These are phyloP conservation scores for Wallacemonas sp. DNA, from an alignment of 208 protist species.

Conservation along the genomic window DNA sequence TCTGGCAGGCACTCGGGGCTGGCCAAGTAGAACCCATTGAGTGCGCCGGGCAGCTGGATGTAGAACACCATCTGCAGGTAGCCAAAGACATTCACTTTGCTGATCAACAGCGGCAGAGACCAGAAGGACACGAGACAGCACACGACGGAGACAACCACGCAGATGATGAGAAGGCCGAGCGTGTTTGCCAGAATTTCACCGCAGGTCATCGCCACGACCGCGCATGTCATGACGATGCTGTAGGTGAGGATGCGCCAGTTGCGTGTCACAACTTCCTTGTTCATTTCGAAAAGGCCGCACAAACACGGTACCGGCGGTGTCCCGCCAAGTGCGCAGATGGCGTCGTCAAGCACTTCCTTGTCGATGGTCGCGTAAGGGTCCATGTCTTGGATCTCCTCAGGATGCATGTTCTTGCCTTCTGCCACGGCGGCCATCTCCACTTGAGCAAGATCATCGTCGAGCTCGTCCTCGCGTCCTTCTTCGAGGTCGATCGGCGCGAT, in stretches of 20 bases:
- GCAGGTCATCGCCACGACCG: conserved; percentile 39
- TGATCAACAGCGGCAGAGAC: conserved; percentile 51
- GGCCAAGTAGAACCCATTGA: conserved; percentile 51
- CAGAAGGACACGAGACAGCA: conserved; percentile 45
- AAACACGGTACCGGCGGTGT: neutral
- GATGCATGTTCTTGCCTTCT: neutral
- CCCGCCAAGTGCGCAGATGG: neutral
- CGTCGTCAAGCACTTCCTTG: conserved; percentile 4
- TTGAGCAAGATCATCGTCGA: neutral
- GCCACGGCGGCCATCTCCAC: neutral
- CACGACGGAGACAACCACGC: conserved; percentile 31
- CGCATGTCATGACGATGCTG: conserved; percentile 47
- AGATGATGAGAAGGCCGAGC: conserved; percentile 30
- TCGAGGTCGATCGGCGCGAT: neutral
- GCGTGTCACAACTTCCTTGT: conserved; percentile 23
- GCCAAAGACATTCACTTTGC: conserved; percentile 57
- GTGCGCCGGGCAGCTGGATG: conserved; percentile 30
- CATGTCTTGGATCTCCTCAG: neutral
- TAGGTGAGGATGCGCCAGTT: conserved; percentile 51
- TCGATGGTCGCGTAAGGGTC: neutral
- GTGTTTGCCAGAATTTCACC: conserved; percentile 35
- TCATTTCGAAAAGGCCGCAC: conserved; percentile 29
- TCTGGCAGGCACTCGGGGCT: conserved; percentile 29
- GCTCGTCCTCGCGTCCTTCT: conserved; percentile 4
- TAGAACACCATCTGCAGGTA: conserved; percentile 50